Percentiles rank a stretch among this genome's conserved stretches.
Evolutionary conservation across 257 asterid genomes (phyloP).

Genomic region (Fraxinus americana): DNA sequence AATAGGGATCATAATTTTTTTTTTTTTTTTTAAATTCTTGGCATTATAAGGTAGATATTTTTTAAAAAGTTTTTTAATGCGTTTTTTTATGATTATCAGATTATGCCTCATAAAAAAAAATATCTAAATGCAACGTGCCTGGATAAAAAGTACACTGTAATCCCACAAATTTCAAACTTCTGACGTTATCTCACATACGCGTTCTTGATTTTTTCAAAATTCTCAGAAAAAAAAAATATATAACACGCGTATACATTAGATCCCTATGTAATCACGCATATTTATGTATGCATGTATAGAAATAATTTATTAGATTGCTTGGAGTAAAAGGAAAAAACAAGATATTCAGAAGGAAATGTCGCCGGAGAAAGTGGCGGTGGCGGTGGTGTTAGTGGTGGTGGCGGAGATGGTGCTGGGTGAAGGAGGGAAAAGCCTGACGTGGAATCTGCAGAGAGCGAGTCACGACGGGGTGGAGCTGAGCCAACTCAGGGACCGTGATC

Average conservation of each 20-base stretch:
- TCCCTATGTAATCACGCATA: neutral
- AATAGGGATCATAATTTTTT: too few species aligned
- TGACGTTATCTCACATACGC: neutral
- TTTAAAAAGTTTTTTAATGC: too few species aligned
- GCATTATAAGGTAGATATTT: too few species aligned
- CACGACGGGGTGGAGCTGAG: slow-evolving; percentile 64
- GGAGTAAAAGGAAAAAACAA: neutral
- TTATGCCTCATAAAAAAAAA: neutral
- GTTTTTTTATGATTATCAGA: too few species aligned
- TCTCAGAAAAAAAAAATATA: neutral
- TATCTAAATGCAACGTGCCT: neutral
- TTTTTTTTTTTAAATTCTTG: too few species aligned
- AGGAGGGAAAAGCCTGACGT: slow-evolving; percentile 45
- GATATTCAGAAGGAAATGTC: neutral
- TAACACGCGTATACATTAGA: neutral
- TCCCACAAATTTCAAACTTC: neutral
- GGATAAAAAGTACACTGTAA: neutral
- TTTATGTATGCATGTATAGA: neutral
- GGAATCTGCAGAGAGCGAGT: slow-evolving; percentile 72
- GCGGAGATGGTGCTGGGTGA: slow-evolving; percentile 34
- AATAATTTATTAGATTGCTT: neutral
- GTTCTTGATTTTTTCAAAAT: neutral
- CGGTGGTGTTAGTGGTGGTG: slow-evolving; percentile 34
- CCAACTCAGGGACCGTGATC: slow-evolving; percentile 70
- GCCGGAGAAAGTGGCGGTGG: slow-evolving; percentile 36